phyloP scores from a whole-genome alignment of 169 alveolate species.

The Plasmodium ovale region DNA sequence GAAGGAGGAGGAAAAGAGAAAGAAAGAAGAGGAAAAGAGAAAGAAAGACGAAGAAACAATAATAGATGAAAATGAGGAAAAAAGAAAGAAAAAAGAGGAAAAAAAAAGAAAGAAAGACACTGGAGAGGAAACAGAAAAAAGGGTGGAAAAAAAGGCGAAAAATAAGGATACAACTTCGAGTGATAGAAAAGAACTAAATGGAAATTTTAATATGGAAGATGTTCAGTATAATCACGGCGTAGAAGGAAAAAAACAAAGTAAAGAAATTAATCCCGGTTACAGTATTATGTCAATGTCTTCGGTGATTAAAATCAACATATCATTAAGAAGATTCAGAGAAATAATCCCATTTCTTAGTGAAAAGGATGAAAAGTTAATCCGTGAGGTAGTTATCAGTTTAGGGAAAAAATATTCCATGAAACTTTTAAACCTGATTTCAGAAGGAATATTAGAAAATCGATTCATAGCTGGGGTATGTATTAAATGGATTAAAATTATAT shows the following conservation, averaged over 20 bases:
- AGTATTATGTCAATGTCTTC: slow-evolving; percentile 26
- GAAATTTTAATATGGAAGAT: neutral
- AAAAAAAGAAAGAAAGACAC: neutral
- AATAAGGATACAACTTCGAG: neutral
- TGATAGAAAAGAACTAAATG: neutral
- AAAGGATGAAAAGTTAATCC: neutral
- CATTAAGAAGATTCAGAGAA: slow-evolving; percentile 32
- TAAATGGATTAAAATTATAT: slow-evolving; percentile 61
- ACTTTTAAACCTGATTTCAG: slow-evolving; percentile 30
- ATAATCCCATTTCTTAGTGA: neutral
- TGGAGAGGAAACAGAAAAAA: neutral
- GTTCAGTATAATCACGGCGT: neutral
- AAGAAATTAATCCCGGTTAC: neutral
- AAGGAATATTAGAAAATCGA: neutral
- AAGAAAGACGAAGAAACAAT: neutral
- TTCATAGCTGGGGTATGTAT: neutral
- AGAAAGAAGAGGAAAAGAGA: neutral
- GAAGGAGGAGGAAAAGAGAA: neutral
- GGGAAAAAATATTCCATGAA: slow-evolving; percentile 67
- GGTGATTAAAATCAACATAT: slow-evolving; percentile 37
- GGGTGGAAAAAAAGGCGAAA: neutral
- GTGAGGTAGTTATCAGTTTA: slow-evolving; percentile 22
- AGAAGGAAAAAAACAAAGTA: neutral
- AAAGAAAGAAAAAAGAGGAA: neutral
- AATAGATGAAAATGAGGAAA: neutral